A percentile compares a stretch with the other conserved stretches of the same genome.
phyloP scores from a whole-genome alignment of 306 rosid species.

The Quercus berberidifolia region DNA sequence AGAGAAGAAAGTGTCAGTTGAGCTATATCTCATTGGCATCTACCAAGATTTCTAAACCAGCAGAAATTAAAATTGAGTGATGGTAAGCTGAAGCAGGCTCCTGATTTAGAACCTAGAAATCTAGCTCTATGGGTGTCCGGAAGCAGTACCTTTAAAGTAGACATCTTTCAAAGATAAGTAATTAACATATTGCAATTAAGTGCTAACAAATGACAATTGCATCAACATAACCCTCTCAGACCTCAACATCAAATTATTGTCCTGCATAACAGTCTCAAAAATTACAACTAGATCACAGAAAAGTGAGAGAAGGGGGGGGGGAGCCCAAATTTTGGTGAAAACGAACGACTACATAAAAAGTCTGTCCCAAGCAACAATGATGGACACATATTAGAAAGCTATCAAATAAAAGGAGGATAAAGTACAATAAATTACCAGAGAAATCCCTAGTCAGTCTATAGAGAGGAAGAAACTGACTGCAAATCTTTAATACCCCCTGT shows the following conservation, averaged over 20 bases:
- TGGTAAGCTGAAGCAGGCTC: no score
- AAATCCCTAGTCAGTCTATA: slow-evolving; percentile 18
- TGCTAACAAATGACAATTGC: background rate
- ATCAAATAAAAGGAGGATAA: background rate
- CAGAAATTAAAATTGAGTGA: background rate
- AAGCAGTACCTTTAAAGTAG: background rate
- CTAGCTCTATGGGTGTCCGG: background rate
- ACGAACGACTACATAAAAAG: background rate
- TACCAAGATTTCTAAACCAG: background rate
- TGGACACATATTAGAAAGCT: background rate
- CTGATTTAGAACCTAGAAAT: background rate
- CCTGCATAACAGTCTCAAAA: background rate
- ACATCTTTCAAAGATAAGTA: no score
- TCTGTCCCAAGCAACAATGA: slow-evolving; percentile 1
- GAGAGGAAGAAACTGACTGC: slow-evolving; percentile 36
- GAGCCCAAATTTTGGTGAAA: background rate
- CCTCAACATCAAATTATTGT: background rate
- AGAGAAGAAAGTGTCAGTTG: no score
- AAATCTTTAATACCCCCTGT: slow-evolving; percentile 28
- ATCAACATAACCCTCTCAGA: background rate
- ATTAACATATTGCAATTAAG: background rate
- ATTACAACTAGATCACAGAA: background rate
- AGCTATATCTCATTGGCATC: no score
- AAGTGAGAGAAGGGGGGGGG: no score
- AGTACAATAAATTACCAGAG: slow-evolving; percentile 36